Percentiles rank a stretch among this genome's conserved stretches.
Conservation (phyloP, 768 basidiomycete genomes). For the Psilocybe azurescens region DNA sequence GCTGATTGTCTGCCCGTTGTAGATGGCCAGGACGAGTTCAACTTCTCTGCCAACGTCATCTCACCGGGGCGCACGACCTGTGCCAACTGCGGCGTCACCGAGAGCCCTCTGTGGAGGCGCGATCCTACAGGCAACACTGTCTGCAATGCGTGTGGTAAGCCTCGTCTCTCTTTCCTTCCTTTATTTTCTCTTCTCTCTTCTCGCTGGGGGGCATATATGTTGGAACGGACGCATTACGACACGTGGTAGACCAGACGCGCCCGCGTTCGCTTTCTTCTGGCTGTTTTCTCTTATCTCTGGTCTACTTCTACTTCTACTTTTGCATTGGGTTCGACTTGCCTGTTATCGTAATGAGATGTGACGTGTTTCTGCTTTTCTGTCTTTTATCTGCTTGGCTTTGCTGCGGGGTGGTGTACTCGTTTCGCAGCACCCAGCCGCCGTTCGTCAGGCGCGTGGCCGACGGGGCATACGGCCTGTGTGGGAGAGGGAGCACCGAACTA, state of each 20-base stretch:
- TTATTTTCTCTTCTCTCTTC: background rate
- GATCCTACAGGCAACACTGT: slow-evolving; percentile 82
- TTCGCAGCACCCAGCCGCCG: too few species aligned
- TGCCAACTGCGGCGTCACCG: slow-evolving; percentile 76
- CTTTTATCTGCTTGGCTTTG: too few species aligned
- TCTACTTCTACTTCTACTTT: background rate
- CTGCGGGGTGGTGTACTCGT: too few species aligned
- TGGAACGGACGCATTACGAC: background rate
- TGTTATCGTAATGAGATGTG: too few species aligned
- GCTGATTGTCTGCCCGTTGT: slow-evolving; percentile 6
- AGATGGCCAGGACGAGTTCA: slow-evolving; percentile 33
- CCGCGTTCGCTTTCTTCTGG: background rate
- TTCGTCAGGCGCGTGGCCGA: too few species aligned
- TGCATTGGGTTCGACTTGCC: background rate
- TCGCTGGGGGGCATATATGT: background rate
- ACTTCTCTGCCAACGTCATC: slow-evolving; percentile 27
- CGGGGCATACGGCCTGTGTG: too few species aligned
- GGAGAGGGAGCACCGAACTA: too few species aligned
- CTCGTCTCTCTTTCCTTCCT: too few species aligned
- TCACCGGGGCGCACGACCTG: slow-evolving; percentile 55
- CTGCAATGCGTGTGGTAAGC: slow-evolving; percentile 92
- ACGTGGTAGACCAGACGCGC: background rate
- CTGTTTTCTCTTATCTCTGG: background rate
- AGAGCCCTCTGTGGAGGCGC: slow-evolving; percentile 86
- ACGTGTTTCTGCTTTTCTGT: too few species aligned